Percentiles rank a stretch among this genome's conserved stretches.
Evolutionary conservation across 202 grass and related monocot genomes (phyloP).

Genomic region (Bolboschoenoplectus hybrid): DNA sequence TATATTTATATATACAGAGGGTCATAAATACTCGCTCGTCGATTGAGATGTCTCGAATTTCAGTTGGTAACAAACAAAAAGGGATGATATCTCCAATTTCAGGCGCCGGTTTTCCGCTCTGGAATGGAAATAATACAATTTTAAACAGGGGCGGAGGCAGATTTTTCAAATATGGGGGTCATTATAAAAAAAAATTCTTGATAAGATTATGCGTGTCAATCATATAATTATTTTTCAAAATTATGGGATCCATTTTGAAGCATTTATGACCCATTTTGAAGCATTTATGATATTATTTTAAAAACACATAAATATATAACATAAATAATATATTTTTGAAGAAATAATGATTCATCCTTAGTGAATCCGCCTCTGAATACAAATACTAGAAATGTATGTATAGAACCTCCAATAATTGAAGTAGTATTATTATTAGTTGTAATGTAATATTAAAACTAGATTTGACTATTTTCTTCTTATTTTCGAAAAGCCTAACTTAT

Average conservation of each 20-base stretch:
- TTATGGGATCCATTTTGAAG: too few relatives aligned
- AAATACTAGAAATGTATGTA: background rate
- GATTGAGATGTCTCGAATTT: background rate
- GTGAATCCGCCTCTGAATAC: background rate
- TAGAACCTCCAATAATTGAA: conserved; percentile 4
- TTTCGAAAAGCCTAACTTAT: background rate
- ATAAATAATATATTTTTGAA: too few relatives aligned
- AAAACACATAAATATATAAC: too few relatives aligned
- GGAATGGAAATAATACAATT: background rate
- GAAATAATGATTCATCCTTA: too few relatives aligned
- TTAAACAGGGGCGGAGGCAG: too few relatives aligned
- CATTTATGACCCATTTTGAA: too few relatives aligned
- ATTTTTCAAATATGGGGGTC: too few relatives aligned
- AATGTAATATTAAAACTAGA: background rate
- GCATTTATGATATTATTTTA: too few relatives aligned
- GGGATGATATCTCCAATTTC: background rate
- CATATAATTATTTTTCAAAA: too few relatives aligned
- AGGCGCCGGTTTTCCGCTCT: background rate
- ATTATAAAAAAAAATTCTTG: too few relatives aligned
- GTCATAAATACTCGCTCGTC: background rate
- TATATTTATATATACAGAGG: background rate
- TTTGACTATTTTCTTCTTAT: background rate
- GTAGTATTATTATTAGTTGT: background rate
- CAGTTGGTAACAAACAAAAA: background rate
- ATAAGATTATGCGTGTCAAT: too few relatives aligned